Evolutionary conservation across 208 protist genomes (phyloP), one percentile per base, ranked within the genome.

Genomic region (Crithidia expoeki): DNA sequence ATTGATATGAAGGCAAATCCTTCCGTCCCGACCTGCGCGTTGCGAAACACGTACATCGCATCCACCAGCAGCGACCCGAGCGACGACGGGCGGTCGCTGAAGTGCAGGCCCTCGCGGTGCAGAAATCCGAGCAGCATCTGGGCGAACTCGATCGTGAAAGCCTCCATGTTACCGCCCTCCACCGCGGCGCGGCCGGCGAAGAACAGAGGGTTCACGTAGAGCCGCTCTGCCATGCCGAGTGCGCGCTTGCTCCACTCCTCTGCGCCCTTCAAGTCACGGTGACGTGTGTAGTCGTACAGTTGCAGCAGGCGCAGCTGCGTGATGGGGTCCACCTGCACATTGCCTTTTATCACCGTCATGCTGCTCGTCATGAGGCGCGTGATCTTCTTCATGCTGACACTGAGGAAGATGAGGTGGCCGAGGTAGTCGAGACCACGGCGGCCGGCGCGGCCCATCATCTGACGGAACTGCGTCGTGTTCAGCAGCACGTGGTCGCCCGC

Each of bases 381-480:
- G 36, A 97, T 93, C 76, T 96, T 95, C 74, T 83, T 79, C 66
- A 93, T 78, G 44, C 89, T 88, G 21, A 99, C 76, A 42, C 96
- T 95, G 30, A 98, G 67, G 73, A 98, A 98, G 56, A 98, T 73
- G 49, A 98, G 90, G 70, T 98, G 85, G 42, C 98, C 98, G 42
- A 95, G 77, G 79, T 83, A 82, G 76, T 98, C 97, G 44, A 96
- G 85, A n/a, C 98, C 98, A 84, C 98, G 88, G 28, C 98, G 90
- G 19, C 98, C 98, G 19, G 98, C 97, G 69, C 98, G 90, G 42
- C 98, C 98, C 75, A 93, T 91, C 96, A 98, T 98, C 76, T 99
- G 98, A 23, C 95, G 86, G 73, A 97, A 98, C 60, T 94, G 85
- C 38, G 97, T 89, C 52, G 95, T 81, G 74, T 98, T 96, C 21